These are phyloP conservation scores for Moniliella sp. DNA, from an alignment of 1,284 basidiomycete species.

Conservation along the genomic window DNA sequence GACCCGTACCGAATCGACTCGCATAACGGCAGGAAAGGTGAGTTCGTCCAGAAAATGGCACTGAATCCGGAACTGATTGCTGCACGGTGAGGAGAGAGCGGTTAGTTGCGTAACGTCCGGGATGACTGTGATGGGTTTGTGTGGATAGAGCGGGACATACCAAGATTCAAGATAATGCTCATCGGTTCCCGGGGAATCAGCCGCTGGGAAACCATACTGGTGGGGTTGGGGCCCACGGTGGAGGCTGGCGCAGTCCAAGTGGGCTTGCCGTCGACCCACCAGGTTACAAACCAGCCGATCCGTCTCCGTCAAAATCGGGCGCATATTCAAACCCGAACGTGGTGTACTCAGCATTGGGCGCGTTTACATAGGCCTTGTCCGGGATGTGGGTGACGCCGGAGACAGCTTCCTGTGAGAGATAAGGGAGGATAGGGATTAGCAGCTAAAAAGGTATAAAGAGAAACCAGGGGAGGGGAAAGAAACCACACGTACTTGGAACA, in stretches of 20 bases:
- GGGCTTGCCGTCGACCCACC: constrained; percentile 25
- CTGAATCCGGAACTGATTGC: too few species aligned
- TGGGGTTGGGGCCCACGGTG: constrained; percentile 7
- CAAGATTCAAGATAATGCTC: constrained; percentile 13
- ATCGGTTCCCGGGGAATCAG: constrained; percentile 26
- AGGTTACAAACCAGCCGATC: constrained; percentile 16
- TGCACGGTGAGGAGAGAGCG: too few species aligned
- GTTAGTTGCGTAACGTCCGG: too few species aligned
- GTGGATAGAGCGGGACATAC: constrained; percentile 21
- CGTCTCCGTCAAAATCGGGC: constrained; percentile 20
- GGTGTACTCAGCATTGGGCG: constrained; percentile 6
- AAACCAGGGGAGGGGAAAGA: background rate
- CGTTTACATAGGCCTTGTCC: constrained; percentile 14
- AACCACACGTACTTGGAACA: constrained; percentile 1
- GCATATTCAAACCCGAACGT: constrained; percentile 28
- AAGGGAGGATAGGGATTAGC: background rate
- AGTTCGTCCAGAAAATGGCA: too few species aligned
- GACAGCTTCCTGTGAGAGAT: constrained; percentile 29
- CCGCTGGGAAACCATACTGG: constrained; percentile 15
- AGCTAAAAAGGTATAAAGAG: background rate
- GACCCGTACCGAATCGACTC: constrained; percentile 19
- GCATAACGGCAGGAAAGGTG: too few species aligned
- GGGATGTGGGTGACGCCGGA: constrained; percentile 21
- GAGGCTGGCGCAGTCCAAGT: constrained; percentile 19
- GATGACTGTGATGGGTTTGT: too few species aligned